Evolutionary conservation across 495 filamentous ascomycete species (phyloP).

Genomic region (Aspergillus egyptiacus): DNA sequence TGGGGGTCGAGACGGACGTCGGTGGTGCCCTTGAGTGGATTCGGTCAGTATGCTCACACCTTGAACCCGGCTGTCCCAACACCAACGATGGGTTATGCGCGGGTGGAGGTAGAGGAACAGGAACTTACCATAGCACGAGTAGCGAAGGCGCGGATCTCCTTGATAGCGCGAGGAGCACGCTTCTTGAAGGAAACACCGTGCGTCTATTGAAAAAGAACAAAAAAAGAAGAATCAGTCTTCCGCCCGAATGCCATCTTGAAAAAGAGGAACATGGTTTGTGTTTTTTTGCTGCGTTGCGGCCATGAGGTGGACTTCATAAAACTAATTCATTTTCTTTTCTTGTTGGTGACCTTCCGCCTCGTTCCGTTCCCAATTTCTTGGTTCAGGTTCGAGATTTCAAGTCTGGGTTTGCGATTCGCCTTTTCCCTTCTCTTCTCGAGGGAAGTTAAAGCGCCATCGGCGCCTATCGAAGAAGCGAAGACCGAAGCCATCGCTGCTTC

Average conservation of each 20-base stretch:
- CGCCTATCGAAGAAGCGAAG: too few relatives aligned
- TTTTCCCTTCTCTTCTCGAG: constrained; percentile 4
- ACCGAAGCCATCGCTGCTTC: too few relatives aligned
- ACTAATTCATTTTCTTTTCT: constrained; percentile 48
- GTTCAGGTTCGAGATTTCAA: neutral
- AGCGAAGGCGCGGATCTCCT: constrained; percentile 96
- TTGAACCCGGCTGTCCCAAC: too few relatives aligned
- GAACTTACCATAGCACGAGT: constrained; percentile 85
- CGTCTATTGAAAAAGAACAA: constrained; percentile 52
- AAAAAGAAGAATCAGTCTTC: constrained; percentile 51
- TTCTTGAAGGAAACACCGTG: constrained; percentile 99
- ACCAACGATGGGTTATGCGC: neutral
- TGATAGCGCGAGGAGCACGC: constrained; percentile 94
- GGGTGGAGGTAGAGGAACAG: constrained; percentile 2
- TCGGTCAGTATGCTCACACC: neutral
- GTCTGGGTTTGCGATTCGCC: constrained; percentile 3
- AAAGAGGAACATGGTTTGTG: constrained; percentile 7
- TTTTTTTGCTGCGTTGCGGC: constrained; percentile 35
- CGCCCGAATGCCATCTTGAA: constrained; percentile 53
- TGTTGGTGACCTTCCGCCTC: neutral
- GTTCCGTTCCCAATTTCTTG: neutral
- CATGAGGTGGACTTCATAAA: constrained; percentile 66
- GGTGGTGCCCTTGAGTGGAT: constrained; percentile 69
- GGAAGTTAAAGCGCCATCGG: too few relatives aligned
- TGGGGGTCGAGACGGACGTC: constrained; percentile 97